Evolutionary conservation across 2,329 filamentous ascomycete species (phyloP).

Genomic region (Cryphonectria naterciae): DNA sequence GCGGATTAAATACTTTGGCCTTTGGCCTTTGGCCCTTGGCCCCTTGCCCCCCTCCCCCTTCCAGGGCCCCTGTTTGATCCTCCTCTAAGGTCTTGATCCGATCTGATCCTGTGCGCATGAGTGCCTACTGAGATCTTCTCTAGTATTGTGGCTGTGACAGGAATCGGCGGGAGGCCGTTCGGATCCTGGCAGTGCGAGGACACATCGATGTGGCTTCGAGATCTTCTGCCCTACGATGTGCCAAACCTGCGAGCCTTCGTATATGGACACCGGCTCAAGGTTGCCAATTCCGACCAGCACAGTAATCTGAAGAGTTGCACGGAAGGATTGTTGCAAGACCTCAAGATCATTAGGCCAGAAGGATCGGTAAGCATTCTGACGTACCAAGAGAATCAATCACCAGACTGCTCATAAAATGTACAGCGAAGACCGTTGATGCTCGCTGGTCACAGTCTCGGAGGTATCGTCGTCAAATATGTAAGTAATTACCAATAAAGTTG

Average conservation of each 20-base stretch:
- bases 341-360: neutral
- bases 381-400: neutral
- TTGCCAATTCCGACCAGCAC: neutral
- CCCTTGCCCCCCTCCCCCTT: too few species aligned
- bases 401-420: neutral
- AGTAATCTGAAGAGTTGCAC: neutral
- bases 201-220: neutral
- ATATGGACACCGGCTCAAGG: neutral
- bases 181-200: neutral
- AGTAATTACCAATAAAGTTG: neutral
- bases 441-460: neutral
- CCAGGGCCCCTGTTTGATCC: neutral
- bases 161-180: neutral
- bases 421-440: neutral
- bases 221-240: neutral
- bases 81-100: neutral
- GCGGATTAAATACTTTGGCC: neutral
- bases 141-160: neutral
- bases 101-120: neutral
- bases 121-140: neutral
- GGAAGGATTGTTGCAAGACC: neutral
- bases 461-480: neutral
- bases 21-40: too few species aligned
- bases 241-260: neutral
- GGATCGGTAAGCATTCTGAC: neutral